Conservation (phyloP, 2,329 filamentous ascomycete species). For the Daldinia sp. region DNA sequence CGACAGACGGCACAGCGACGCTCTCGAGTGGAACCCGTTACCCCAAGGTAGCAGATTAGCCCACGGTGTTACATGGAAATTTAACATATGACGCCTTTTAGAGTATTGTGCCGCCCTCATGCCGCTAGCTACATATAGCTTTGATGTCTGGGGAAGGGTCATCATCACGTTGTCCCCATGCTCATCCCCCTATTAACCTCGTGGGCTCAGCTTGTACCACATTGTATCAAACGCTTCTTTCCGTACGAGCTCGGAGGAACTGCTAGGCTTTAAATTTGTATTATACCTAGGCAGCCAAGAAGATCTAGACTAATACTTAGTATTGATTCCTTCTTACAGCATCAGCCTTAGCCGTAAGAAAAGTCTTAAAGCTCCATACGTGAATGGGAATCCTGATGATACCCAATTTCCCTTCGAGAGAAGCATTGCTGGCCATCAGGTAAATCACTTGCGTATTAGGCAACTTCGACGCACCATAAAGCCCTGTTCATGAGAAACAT, state of each 20-base stretch:
- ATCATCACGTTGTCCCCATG: background rate
- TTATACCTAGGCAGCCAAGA: background rate
- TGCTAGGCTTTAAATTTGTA: background rate
- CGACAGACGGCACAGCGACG: conserved; percentile 13
- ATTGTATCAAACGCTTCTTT: background rate
- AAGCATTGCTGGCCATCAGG: background rate
- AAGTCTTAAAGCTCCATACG: background rate
- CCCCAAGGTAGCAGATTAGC: background rate
- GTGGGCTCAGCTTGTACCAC: conserved; percentile 1
- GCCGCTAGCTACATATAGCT: conserved; percentile 17
- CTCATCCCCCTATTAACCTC: conserved; percentile 2
- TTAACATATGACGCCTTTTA: conserved; percentile 7
- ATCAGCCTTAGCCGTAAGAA: background rate
- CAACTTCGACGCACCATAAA: background rate
- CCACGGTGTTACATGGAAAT: background rate
- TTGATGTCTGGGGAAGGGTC: conserved; percentile 9
- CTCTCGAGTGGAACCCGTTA: background rate
- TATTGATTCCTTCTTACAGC: background rate
- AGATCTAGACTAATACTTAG: background rate
- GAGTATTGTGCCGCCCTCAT: conserved; percentile 1
- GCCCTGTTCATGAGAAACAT: background rate
- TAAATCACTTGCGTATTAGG: background rate
- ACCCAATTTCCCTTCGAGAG: background rate
- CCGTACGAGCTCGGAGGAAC: background rate
- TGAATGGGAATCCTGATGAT: background rate